A percentile compares a stretch with the other conserved stretches of the same genome.
These are phyloP conservation scores for Kodamaea sp. DNA, from an alignment of 1,139 yeast genomes.

Conservation along the genomic window DNA sequence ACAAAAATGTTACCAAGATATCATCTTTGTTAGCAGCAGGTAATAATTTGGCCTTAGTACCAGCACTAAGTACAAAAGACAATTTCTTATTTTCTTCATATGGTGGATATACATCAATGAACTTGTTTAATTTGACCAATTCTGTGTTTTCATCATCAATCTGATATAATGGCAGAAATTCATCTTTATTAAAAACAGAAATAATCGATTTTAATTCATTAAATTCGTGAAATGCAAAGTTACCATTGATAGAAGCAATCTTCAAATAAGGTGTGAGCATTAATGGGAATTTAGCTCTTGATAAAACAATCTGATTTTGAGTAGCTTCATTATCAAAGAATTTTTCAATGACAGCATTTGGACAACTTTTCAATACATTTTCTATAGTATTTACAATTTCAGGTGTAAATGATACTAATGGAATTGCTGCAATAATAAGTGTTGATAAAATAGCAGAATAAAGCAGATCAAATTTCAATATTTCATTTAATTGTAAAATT, in stretches of 20 bases:
- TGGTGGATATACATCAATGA: slow-evolving; percentile 48
- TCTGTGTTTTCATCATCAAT: slow-evolving; percentile 55
- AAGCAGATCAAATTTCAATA: slow-evolving; percentile 48
- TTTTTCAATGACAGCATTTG: slow-evolving; percentile 51
- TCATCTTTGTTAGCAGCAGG: slow-evolving; percentile 42
- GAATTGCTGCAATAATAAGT: slow-evolving; percentile 56
- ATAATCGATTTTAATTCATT: slow-evolving; percentile 59
- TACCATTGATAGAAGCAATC: slow-evolving; percentile 59
- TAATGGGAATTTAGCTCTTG: slow-evolving; percentile 77
- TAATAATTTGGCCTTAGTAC: slow-evolving; percentile 69
- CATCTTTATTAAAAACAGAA: slow-evolving; percentile 34
- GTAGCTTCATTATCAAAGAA: slow-evolving; percentile 58
- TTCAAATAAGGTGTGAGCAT: slow-evolving; percentile 59
- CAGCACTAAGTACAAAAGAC: slow-evolving; percentile 42
- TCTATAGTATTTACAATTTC: slow-evolving; percentile 51
- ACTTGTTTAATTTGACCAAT: slow-evolving; percentile 39
- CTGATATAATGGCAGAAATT: slow-evolving; percentile 36
- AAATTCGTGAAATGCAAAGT: slow-evolving; percentile 63
- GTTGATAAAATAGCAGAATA: slow-evolving; percentile 60
- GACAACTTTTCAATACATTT: slow-evolving; percentile 50
- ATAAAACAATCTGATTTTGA: slow-evolving; percentile 51
- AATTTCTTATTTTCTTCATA: slow-evolving; percentile 44
- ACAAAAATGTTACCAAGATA: slow-evolving; percentile 65
- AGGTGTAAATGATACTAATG: slow-evolving; percentile 55
- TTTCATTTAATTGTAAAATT: slow-evolving; percentile 38